Conservation (phyloP, 1,139 yeast species). For the Suhomyces chickasaworum region DNA sequence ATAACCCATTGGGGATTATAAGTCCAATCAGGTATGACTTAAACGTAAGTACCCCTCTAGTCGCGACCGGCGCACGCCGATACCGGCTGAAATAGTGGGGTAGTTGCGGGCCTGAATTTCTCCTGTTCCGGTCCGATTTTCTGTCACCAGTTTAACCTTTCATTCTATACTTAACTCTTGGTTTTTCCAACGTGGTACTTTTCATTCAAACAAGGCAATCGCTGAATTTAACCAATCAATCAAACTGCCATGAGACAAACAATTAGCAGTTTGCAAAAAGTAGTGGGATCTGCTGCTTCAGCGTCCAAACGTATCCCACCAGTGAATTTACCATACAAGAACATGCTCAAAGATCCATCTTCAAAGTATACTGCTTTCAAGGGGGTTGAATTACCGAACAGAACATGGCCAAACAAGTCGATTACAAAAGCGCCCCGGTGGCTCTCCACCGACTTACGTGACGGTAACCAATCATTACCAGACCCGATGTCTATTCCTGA, state of each 20-base stretch:
- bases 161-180: background rate
- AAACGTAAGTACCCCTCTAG: background rate
- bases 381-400: slow-evolving; percentile 39
- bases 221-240: background rate
- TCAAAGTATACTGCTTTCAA: slow-evolving; percentile 42
- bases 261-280: slow-evolving; percentile 29
- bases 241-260: slow-evolving; percentile 26
- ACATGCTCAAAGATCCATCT: slow-evolving; percentile 47
- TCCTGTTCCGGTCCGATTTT: background rate
- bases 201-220: background rate
- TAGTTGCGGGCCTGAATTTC: background rate
- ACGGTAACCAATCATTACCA: slow-evolving; percentile 52
- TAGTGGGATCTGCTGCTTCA: slow-evolving; percentile 18
- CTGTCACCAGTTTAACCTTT: background rate
- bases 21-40: too few relatives aligned
- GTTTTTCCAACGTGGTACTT: background rate
- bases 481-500: slow-evolving; percentile 52
- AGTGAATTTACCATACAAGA: slow-evolving; percentile 18
- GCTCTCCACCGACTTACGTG: slow-evolving; percentile 53
- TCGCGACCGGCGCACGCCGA: slow-evolving; percentile 1
- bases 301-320: slow-evolving; percentile 17
- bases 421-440: slow-evolving; percentile 50
- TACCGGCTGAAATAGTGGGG: slow-evolving; percentile 1
- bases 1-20: too few relatives aligned
- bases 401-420: slow-evolving; percentile 46